phyloP scores from a whole-genome alignment of 1,139 yeast species.

The Pichia sp. region DNA sequence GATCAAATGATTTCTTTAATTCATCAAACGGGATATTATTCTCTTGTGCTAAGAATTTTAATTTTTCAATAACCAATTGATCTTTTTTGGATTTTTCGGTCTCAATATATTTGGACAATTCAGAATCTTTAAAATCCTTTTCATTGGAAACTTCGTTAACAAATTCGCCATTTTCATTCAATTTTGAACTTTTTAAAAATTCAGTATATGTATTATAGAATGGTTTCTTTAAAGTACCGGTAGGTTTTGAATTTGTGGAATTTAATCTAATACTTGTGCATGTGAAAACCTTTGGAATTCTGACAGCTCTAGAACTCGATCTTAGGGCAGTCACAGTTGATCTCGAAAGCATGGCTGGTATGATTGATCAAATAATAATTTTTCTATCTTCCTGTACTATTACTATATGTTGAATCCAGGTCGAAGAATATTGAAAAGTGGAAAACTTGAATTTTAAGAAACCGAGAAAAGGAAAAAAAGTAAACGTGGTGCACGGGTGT shows the following conservation, averaged over 20 bases:
- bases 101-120: slow-evolving; percentile 17
- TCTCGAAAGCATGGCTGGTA: slow-evolving; percentile 14
- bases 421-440: too few species aligned
- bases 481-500: too few species aligned
- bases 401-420: too few species aligned
- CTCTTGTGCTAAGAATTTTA: slow-evolving; percentile 19
- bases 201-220: slow-evolving; percentile 39
- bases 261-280: slow-evolving; percentile 7
- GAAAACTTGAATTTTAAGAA: too few species aligned
- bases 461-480: too few species aligned
- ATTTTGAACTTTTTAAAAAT: slow-evolving; percentile 44
- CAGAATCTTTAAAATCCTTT: slow-evolving; percentile 20
- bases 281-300: background rate
- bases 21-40: slow-evolving; percentile 18
- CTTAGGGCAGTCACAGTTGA: slow-evolving; percentile 4
- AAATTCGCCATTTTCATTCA: slow-evolving; percentile 40
- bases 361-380: too few species aligned
- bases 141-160: slow-evolving; percentile 17
- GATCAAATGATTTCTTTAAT: slow-evolving; percentile 18
- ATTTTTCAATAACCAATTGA: slow-evolving; percentile 21
- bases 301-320: background rate
- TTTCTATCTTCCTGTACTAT: too few species aligned
- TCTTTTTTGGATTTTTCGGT: slow-evolving; percentile 19
- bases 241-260: slow-evolving; percentile 3
- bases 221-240: slow-evolving; percentile 3